phyloP scores from a whole-genome alignment of 176 grass and related monocot genomes.

The Musa itinerans region DNA sequence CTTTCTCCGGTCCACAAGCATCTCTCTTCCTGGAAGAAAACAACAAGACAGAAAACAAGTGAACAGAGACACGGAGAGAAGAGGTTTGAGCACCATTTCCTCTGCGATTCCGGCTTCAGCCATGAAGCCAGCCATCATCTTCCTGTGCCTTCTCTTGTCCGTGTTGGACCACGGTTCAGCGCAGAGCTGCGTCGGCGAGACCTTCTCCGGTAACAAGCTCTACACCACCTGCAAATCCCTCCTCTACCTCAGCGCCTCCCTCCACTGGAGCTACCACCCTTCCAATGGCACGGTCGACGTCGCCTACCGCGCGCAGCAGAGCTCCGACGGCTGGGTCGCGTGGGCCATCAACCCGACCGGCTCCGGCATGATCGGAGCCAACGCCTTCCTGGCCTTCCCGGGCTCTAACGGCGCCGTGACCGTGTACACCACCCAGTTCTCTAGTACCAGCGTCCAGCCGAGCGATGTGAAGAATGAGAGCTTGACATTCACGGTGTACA shows the following conservation, averaged over 20 bases:
- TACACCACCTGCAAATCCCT: slow-evolving; percentile 34
- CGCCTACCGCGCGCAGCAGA: slow-evolving; percentile 37
- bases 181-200: background rate
- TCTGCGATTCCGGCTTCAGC: background rate
- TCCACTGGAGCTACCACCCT: slow-evolving; percentile 51
- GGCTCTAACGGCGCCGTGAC: background rate
- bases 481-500: slow-evolving; percentile 17
- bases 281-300: slow-evolving; percentile 22
- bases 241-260: slow-evolving; percentile 19
- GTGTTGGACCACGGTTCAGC: background rate
- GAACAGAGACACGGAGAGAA: too few relatives aligned
- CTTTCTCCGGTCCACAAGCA: too few relatives aligned
- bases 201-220: background rate
- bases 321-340: slow-evolving; percentile 37
- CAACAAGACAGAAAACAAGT: too few relatives aligned
- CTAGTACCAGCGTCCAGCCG: background rate
- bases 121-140: background rate
- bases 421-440: slow-evolving; percentile 47
- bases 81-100: background rate
- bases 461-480: slow-evolving; percentile 30
- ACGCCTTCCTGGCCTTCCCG: slow-evolving; percentile 42
- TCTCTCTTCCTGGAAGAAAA: too few relatives aligned
- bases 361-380: slow-evolving; percentile 44
- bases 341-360: slow-evolving; percentile 60
- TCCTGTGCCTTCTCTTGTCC: background rate